Percentiles rank a stretch among this genome's conserved stretches.
phyloP scores from a whole-genome alignment of 2,329 filamentous ascomycete species.

The Bipolaris bicolor region DNA sequence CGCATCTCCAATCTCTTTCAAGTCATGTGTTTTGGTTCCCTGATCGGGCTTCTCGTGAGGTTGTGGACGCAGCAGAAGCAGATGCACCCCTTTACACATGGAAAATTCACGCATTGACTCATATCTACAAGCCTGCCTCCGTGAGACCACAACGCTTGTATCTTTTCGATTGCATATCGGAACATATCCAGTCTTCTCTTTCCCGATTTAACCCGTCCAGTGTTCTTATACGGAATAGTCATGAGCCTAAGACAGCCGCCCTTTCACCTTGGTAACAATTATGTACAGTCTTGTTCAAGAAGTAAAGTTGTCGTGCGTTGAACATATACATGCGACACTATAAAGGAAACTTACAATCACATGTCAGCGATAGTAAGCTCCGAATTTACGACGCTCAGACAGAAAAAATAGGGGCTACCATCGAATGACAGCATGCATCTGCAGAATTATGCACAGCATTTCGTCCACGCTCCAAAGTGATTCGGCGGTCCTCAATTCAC shows the following conservation, averaged over 20 bases:
- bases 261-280: background rate
- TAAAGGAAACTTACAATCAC: background rate
- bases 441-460: background rate
- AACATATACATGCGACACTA: background rate
- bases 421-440: background rate
- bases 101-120: slow-evolving; percentile 1
- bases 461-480: background rate
- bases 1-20: background rate
- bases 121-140: background rate
- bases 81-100: background rate
- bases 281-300: background rate
- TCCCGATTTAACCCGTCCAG: background rate
- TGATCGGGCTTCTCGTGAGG: background rate
- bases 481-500: background rate
- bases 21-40: background rate
- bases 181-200: background rate
- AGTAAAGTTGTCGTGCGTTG: background rate
- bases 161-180: background rate
- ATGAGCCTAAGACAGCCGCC: no score
- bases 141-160: background rate
- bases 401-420: background rate
- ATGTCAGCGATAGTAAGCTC: background rate
- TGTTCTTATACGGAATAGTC: no score
- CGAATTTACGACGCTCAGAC: background rate
- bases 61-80: background rate